These are phyloP conservation scores for Monosporascus sp. DNA, from an alignment of 2,329 filamentous ascomycete species.

Conservation along the genomic window DNA sequence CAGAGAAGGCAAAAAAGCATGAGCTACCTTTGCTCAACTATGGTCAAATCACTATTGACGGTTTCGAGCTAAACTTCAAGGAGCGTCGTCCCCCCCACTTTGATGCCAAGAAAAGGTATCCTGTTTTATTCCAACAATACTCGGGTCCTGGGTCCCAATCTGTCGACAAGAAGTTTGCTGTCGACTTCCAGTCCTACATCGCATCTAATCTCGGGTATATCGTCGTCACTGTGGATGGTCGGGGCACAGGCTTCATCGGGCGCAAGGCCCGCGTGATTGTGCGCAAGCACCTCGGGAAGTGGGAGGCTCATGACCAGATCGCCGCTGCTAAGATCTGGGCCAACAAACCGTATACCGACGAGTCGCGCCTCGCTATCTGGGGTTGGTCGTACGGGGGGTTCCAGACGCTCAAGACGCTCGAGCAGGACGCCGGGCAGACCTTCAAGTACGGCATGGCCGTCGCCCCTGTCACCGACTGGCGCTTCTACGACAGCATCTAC, in stretches of 20 bases:
- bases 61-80: conserved; percentile 64
- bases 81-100: conserved; percentile 91
- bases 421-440: conserved; percentile 81
- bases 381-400: conserved; percentile 98
- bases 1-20: conserved; percentile 64
- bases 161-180: conserved; percentile 72
- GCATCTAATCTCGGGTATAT: conserved; percentile 84
- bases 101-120: conserved; percentile 76
- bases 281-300: conserved; percentile 77
- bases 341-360: conserved; percentile 76
- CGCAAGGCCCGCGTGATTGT: conserved; percentile 78
- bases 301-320: conserved; percentile 88
- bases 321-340: conserved; percentile 82
- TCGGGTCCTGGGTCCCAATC: conserved; percentile 90
- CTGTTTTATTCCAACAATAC: conserved; percentile 92
- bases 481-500: conserved; percentile 91
- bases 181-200: conserved; percentile 89
- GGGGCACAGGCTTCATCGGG: conserved; percentile 87
- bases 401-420: conserved; percentile 89
- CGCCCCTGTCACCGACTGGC: conserved; percentile 97
- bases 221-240: conserved; percentile 89
- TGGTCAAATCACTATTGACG: conserved; percentile 79
- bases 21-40: conserved; percentile 81
- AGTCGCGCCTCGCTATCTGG: conserved; percentile 84
- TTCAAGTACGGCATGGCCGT: conserved; percentile 98